These are phyloP conservation scores for Nigrograna mackinnonii DNA, from an alignment of 2,329 filamentous ascomycete genomes.

Conservation along the genomic window DNA sequence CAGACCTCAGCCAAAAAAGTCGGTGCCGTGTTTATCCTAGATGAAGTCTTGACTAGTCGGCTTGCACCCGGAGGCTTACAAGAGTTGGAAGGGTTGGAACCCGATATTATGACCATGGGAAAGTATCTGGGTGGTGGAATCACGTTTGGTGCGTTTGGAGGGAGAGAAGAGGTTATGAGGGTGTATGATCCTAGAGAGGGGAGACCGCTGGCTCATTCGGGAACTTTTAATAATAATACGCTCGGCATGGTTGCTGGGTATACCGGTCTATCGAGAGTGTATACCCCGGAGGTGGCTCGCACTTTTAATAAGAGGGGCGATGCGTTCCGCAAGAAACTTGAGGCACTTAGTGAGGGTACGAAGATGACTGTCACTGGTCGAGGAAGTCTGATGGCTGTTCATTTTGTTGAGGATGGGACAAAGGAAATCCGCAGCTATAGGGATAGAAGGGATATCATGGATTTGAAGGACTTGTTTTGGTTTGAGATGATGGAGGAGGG, in stretches of 20 bases:
- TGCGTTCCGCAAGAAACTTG: slow-evolving; percentile 25
- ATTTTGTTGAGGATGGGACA: slow-evolving; percentile 34
- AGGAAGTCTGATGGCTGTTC: slow-evolving; percentile 41
- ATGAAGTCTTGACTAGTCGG: slow-evolving; percentile 56
- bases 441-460: slow-evolving; percentile 30
- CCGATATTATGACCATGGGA: slow-evolving; percentile 61
- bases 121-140: slow-evolving; percentile 71
- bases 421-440: slow-evolving; percentile 27
- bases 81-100: slow-evolving; percentile 18
- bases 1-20: slow-evolving; percentile 52
- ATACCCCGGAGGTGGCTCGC: slow-evolving; percentile 32
- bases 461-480: slow-evolving; percentile 38
- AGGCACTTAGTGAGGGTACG: slow-evolving; percentile 31
- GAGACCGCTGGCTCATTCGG: slow-evolving; percentile 56
- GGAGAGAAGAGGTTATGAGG: slow-evolving; percentile 61
- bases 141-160: slow-evolving; percentile 69
- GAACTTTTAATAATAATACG: slow-evolving; percentile 71
- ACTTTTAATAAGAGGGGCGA: slow-evolving; percentile 38
- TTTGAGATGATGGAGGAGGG: slow-evolving; percentile 42
- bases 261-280: slow-evolving; percentile 41
- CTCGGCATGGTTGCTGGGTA: slow-evolving; percentile 62
- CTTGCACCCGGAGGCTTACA: slow-evolving; percentile 23
- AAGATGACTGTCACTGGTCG: slow-evolving; percentile 41
- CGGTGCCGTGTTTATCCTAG: slow-evolving; percentile 66
- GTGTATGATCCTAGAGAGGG: slow-evolving; percentile 56